Conservation (phyloP, 1,139 yeast genomes). For the Komagataea norvegica region DNA sequence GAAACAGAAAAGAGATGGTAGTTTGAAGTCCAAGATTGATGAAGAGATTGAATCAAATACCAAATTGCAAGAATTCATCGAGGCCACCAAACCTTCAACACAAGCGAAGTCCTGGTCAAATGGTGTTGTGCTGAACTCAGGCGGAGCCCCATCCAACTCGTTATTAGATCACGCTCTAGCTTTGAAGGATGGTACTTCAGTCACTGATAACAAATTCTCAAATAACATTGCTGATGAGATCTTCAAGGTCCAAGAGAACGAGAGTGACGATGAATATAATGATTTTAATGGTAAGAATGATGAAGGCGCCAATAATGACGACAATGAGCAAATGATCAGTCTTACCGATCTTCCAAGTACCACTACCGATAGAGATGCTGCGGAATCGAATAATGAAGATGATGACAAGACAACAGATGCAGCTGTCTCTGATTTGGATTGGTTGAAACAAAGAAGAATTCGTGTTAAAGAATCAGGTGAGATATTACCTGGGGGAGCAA, state of each 20-base stretch:
- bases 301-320: slow-evolving; percentile 33
- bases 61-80: slow-evolving; percentile 72
- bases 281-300: slow-evolving; percentile 38
- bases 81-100: slow-evolving; percentile 73
- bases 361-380: slow-evolving; percentile 10
- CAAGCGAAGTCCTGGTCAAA: slow-evolving; percentile 49
- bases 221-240: slow-evolving; percentile 28
- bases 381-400: slow-evolving; percentile 15
- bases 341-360: slow-evolving; percentile 19
- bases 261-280: slow-evolving; percentile 66
- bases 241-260: slow-evolving; percentile 38
- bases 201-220: slow-evolving; percentile 17
- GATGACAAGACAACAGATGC: slow-evolving; percentile 41
- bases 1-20: slow-evolving; percentile 28
- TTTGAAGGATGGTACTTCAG: slow-evolving; percentile 25
- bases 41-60: slow-evolving; percentile 60
- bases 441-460: slow-evolving; percentile 76
- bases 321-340: slow-evolving; percentile 34
- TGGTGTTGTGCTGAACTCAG: slow-evolving; percentile 53
- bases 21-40: slow-evolving; percentile 38
- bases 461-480: slow-evolving; percentile 55
- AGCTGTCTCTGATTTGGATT: slow-evolving; percentile 72
- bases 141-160: slow-evolving; percentile 41
- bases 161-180: slow-evolving; percentile 35
- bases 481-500: slow-evolving; percentile 27